Percentiles rank a stretch among this genome's conserved stretches.
phyloP scores from a whole-genome alignment of 2,329 filamentous ascomycete genomes.

The Aspergillus sp. region DNA sequence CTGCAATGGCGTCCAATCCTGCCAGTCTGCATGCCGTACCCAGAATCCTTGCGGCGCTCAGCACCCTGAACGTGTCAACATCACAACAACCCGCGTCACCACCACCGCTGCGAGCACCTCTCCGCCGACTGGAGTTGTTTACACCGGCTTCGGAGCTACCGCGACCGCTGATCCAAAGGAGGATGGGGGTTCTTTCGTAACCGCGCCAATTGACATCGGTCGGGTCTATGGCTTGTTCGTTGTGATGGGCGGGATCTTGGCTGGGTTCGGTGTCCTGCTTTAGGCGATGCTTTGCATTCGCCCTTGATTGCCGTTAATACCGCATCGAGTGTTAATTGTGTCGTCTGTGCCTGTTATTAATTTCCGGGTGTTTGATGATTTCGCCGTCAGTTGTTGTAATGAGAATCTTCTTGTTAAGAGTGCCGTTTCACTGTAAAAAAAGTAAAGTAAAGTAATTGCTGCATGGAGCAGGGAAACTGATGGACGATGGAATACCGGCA shows the following conservation, averaged over 20 bases:
- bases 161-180: conserved; percentile 24
- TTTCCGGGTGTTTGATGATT: too few relatives aligned
- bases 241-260: conserved; percentile 46
- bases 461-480: too few relatives aligned
- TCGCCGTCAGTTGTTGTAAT: too few relatives aligned
- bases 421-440: too few relatives aligned
- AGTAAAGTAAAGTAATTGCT: too few relatives aligned
- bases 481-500: too few relatives aligned
- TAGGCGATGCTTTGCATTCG: too few relatives aligned
- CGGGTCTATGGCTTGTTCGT: conserved; percentile 48
- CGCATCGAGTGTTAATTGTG: too few relatives aligned
- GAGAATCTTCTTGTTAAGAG: too few relatives aligned
- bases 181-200: conserved; percentile 22
- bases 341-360: neutral
- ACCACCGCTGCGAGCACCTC: conserved; percentile 25
- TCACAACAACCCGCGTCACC: conserved; percentile 30
- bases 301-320: too few relatives aligned
- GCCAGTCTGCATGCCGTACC: conserved; percentile 42
- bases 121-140: conserved; percentile 28
- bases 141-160: conserved; percentile 26
- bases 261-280: conserved; percentile 48
- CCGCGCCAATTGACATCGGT: conserved; percentile 42
- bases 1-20: conserved; percentile 42
- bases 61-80: conserved; percentile 47
- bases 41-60: conserved; percentile 55